Conservation (phyloP, 2,329 filamentous ascomycete species). For the Eurotiales sp. region DNA sequence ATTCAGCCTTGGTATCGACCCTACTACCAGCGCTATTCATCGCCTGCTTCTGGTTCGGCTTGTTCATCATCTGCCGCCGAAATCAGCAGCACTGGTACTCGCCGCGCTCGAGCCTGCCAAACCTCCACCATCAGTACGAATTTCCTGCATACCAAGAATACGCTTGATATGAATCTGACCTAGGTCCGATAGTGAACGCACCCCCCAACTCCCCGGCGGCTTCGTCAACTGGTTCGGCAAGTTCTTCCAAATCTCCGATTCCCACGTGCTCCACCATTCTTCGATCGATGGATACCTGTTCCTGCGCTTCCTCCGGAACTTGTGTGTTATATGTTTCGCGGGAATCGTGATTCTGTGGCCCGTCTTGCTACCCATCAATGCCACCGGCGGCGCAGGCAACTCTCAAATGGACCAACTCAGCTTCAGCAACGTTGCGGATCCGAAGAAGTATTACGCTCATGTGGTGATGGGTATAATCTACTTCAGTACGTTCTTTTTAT, state of each 20-base stretch:
- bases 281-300: slow-evolving; percentile 92
- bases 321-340: slow-evolving; percentile 72
- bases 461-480: slow-evolving; percentile 72
- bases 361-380: slow-evolving; percentile 80
- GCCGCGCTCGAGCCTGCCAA: slow-evolving; percentile 40
- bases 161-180: slow-evolving; percentile 6
- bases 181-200: slow-evolving; percentile 39
- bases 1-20: slow-evolving; percentile 48
- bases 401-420: slow-evolving; percentile 71
- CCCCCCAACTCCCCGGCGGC: slow-evolving; percentile 44
- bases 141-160: background rate
- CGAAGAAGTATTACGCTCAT: slow-evolving; percentile 73
- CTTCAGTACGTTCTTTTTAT: slow-evolving; percentile 54
- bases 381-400: slow-evolving; percentile 68
- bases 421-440: slow-evolving; percentile 68
- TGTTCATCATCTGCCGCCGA: slow-evolving; percentile 46
- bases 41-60: slow-evolving; percentile 39
- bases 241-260: slow-evolving; percentile 60
- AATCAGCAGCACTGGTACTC: slow-evolving; percentile 46
- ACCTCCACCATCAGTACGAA: slow-evolving; percentile 38
- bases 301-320: slow-evolving; percentile 77
- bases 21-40: slow-evolving; percentile 45
- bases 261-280: slow-evolving; percentile 81
- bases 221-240: slow-evolving; percentile 53
- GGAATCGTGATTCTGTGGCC: slow-evolving; percentile 85